Evolutionary conservation across 495 filamentous ascomycete genomes (phyloP).

Genomic region (Parmelia sp.): DNA sequence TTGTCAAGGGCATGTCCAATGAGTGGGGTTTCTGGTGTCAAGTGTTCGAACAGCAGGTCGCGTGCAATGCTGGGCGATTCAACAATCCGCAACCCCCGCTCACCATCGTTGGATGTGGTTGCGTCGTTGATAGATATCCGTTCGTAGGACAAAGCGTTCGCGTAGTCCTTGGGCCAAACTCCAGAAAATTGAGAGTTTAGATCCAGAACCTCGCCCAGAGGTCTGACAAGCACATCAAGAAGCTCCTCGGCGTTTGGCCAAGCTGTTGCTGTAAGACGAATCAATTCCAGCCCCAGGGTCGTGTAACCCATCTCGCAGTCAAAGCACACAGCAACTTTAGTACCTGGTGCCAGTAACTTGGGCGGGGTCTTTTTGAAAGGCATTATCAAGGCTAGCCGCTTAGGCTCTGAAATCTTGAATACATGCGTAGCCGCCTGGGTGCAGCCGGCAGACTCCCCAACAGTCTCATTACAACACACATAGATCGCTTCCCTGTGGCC

Average conservation of each 20-base stretch:
- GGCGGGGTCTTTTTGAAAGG: slow-evolving; percentile 73
- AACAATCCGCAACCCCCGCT: slow-evolving; percentile 56
- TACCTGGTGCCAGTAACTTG: slow-evolving; percentile 41
- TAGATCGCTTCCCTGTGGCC: slow-evolving; percentile 50
- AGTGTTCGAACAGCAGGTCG: slow-evolving; percentile 59
- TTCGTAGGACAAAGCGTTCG: slow-evolving; percentile 55
- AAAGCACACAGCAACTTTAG: slow-evolving; percentile 58
- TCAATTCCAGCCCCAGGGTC: slow-evolving; percentile 73
- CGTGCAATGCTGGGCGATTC: slow-evolving; percentile 66
- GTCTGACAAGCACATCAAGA: slow-evolving; percentile 79
- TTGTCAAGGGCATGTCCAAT: slow-evolving; percentile 95
- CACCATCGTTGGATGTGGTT: slow-evolving; percentile 14
- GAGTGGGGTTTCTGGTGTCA: slow-evolving; percentile 69
- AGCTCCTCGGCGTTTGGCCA: slow-evolving; percentile 74
- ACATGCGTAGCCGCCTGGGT: slow-evolving; percentile 65
- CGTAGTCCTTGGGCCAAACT: slow-evolving; percentile 66
- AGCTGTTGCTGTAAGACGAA: slow-evolving; percentile 77
- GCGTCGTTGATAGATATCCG: slow-evolving; percentile 22
- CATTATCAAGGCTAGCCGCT: slow-evolving; percentile 67
- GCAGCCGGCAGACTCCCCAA: slow-evolving; percentile 70
- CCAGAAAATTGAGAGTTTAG: slow-evolving; percentile 88
- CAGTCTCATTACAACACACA: slow-evolving; percentile 66
- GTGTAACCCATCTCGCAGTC: slow-evolving; percentile 99
- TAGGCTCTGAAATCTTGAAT: slow-evolving; percentile 73
- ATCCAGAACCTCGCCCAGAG: slow-evolving; percentile 77